Evolutionary conservation across 495 filamentous ascomycete species (phyloP).

Genomic region (Penicillium atrosanguineum): DNA sequence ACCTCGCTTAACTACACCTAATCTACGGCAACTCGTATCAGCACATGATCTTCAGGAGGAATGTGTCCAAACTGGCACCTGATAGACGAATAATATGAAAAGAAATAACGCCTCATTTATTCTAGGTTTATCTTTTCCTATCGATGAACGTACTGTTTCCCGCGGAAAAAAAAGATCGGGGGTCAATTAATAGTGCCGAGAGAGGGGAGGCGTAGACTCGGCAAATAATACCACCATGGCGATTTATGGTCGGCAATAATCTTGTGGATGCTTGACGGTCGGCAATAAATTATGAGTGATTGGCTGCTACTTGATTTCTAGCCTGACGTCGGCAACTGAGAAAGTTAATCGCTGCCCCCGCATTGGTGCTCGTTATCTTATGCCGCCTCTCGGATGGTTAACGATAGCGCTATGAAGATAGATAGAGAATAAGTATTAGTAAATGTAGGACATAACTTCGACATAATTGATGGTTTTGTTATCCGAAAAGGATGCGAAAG

Average conservation of each 20-base stretch:
- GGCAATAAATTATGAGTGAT: background rate
- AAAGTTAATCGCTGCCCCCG: background rate
- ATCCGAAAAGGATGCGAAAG: background rate
- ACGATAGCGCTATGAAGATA: background rate
- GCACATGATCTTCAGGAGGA: no score
- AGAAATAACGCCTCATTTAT: no score
- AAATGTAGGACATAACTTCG: background rate
- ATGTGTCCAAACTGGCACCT: no score
- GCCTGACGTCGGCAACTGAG: background rate
- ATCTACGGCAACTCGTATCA: no score
- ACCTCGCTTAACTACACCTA: no score
- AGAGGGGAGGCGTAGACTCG: background rate
- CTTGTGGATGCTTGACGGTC: background rate
- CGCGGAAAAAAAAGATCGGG: background rate
- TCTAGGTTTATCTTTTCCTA: no score
- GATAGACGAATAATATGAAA: no score
- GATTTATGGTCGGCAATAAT: background rate
- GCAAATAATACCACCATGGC: background rate
- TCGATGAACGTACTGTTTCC: no score
- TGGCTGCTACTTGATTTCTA: background rate
- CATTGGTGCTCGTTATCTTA: constrained; percentile 3
- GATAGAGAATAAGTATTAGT: background rate
- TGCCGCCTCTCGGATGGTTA: background rate
- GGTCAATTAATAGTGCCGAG: background rate
- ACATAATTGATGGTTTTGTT: no score